Conservation (phyloP, 805 yeast species). For the Zygotorulaspora chibaensis region DNA sequence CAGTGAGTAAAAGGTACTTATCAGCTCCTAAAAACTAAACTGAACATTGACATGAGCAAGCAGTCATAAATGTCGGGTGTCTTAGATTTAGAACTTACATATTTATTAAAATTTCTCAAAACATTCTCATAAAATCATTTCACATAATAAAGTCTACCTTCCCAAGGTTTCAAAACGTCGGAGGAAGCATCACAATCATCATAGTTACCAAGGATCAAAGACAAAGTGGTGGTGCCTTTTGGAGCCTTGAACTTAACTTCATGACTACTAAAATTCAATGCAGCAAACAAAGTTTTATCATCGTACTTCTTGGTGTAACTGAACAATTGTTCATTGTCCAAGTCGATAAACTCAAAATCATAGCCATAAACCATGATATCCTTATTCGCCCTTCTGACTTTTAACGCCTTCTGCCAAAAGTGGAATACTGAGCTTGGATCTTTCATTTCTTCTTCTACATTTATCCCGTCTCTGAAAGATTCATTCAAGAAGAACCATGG, state of each 20-base stretch:
- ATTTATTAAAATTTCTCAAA: no score
- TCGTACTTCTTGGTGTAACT: constrained; percentile 38
- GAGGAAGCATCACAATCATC: constrained; percentile 18
- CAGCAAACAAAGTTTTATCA: constrained; percentile 36
- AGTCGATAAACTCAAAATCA: constrained; percentile 41
- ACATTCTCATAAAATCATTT: background rate
- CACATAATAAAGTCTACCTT: constrained; percentile 40
- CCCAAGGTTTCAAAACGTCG: constrained; percentile 39
- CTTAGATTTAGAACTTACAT: no score
- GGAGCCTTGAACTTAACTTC: constrained; percentile 32
- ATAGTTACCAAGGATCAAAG: constrained; percentile 35
- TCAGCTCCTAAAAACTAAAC: no score
- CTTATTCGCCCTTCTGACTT: constrained; percentile 40
- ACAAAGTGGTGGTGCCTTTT: constrained; percentile 29
- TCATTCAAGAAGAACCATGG: constrained; percentile 40
- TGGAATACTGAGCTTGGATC: constrained; percentile 44
- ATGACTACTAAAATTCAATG: constrained; percentile 41
- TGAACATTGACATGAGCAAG: no score
- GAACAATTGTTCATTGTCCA: constrained; percentile 40
- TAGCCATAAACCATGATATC: constrained; percentile 43
- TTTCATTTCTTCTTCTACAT: constrained; percentile 43
- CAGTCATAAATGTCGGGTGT: no score
- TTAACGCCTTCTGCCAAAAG: constrained; percentile 44
- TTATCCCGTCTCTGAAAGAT: constrained; percentile 35
- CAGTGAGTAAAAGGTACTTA: no score